Evolutionary conservation across 208 protist species (phyloP).

Genomic region (Leishmania mexicana): DNA sequence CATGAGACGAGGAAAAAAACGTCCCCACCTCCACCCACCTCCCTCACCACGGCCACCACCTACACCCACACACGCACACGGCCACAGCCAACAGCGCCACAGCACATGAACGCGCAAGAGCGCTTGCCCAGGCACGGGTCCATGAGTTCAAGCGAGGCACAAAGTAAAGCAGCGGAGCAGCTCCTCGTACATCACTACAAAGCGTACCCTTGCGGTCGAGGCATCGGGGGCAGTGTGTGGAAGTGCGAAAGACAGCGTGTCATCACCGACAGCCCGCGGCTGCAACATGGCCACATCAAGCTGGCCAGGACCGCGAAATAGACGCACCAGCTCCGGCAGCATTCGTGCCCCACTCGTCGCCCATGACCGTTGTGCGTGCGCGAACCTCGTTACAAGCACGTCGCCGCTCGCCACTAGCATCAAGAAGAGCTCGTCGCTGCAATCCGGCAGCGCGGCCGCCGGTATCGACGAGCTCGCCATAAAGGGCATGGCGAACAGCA

Average conservation of each 20-base stretch:
- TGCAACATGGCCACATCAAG: slow-evolving; percentile 7
- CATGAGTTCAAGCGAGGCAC: neutral
- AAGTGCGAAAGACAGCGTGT: neutral
- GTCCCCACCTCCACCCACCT: no score
- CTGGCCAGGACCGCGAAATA: slow-evolving; percentile 10
- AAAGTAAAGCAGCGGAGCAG: slow-evolving; percentile 7
- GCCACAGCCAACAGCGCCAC: neutral
- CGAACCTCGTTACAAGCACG: slow-evolving; percentile 15
- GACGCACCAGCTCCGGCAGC: slow-evolving; percentile 20
- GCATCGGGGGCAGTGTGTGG: neutral
- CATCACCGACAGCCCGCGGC: neutral
- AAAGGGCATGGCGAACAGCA: slow-evolving; percentile 19
- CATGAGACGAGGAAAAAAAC: neutral
- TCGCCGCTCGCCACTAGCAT: slow-evolving; percentile 25
- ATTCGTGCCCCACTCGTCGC: slow-evolving; percentile 3
- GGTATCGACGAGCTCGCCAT: neutral
- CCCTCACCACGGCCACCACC: no score
- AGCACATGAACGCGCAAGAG: neutral
- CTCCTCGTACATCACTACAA: slow-evolving; percentile 4
- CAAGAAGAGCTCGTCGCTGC: neutral
- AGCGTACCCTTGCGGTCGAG: neutral
- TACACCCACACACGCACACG: neutral
- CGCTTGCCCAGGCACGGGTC: neutral
- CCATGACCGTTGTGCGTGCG: slow-evolving; percentile 17
- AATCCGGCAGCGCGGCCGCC: neutral